Evolutionary conservation across 352 stramenopile genomes (phyloP).

Genomic region (Pythium biforme): DNA sequence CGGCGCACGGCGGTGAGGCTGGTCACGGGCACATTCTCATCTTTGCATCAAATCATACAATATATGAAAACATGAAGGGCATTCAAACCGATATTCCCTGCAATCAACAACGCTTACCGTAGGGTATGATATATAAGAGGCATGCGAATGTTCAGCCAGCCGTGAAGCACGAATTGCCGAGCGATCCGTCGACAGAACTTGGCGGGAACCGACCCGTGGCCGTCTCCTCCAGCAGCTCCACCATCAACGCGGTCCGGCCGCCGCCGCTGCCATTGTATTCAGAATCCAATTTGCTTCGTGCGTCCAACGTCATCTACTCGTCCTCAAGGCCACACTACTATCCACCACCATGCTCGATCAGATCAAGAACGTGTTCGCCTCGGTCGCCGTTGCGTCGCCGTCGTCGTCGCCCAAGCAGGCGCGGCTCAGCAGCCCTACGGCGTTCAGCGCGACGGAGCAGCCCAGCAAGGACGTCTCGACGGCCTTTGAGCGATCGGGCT

Average conservation of each 20-base stretch:
- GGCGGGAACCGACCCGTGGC: neutral
- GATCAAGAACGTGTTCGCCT: constrained; percentile 63
- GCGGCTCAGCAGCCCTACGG: constrained; percentile 25
- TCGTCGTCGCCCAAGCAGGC: constrained; percentile 38
- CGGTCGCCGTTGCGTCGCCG: constrained; percentile 33
- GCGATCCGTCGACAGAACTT: constrained; percentile 17
- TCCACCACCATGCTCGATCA: constrained; percentile 57
- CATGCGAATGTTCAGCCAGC: neutral
- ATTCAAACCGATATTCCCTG: neutral
- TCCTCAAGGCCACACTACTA: neutral
- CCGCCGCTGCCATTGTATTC: neutral
- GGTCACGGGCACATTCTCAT: neutral
- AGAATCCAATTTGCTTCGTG: constrained; percentile 21
- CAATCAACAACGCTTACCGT: neutral
- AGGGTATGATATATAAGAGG: constrained; percentile 9
- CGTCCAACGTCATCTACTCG: neutral
- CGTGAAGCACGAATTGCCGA: neutral
- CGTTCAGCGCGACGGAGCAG: constrained; percentile 29
- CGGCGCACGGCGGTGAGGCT: neutral
- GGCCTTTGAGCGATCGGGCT: constrained; percentile 76
- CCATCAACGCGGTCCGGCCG: too few species aligned
- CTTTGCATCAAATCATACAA: constrained; percentile 6
- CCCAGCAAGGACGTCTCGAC: constrained; percentile 55
- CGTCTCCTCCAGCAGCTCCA: neutral
- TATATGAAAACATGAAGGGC: neutral